These are phyloP conservation scores for Carex myosuroides DNA, from an alignment of 176 grass and related monocot genomes.

Conservation along the genomic window DNA sequence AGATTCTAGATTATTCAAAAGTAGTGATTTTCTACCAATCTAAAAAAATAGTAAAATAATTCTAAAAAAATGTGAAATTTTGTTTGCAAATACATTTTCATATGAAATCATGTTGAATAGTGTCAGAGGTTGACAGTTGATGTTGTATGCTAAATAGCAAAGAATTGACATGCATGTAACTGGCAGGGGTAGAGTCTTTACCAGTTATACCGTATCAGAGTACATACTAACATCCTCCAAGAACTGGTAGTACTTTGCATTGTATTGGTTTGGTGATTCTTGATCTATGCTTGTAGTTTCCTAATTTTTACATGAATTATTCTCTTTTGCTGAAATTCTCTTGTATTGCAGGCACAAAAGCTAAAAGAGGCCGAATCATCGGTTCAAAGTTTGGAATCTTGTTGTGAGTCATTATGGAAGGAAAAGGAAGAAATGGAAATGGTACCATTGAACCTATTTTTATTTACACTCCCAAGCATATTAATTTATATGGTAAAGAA, in stretches of 20 bases:
- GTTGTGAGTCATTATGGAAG: constrained; percentile 39
- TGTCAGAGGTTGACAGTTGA: background rate
- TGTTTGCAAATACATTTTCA: too few species aligned
- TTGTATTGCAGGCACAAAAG: constrained; percentile 39
- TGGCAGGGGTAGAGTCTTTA: background rate
- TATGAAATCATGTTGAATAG: too few species aligned
- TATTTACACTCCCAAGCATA: background rate
- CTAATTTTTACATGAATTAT: background rate
- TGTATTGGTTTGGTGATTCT: background rate
- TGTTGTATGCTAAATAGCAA: background rate
- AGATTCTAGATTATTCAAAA: too few species aligned
- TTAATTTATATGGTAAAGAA: too few species aligned
- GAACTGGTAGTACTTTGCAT: background rate
- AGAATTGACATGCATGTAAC: background rate
- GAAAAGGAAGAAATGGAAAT: constrained; percentile 88
- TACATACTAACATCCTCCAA: background rate
- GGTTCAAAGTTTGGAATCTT: constrained; percentile 38
- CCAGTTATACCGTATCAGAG: background rate
- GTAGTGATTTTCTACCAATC: too few species aligned
- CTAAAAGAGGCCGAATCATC: constrained; percentile 44
- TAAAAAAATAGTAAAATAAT: too few species aligned
- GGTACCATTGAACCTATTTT: constrained; percentile 29
- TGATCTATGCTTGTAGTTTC: background rate
- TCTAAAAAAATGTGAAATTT: too few species aligned
- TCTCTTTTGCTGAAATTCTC: background rate